These are phyloP conservation scores for Nymphaea thermarum DNA, from an alignment of 164 flowering plant genomes.

Conservation along the genomic window DNA sequence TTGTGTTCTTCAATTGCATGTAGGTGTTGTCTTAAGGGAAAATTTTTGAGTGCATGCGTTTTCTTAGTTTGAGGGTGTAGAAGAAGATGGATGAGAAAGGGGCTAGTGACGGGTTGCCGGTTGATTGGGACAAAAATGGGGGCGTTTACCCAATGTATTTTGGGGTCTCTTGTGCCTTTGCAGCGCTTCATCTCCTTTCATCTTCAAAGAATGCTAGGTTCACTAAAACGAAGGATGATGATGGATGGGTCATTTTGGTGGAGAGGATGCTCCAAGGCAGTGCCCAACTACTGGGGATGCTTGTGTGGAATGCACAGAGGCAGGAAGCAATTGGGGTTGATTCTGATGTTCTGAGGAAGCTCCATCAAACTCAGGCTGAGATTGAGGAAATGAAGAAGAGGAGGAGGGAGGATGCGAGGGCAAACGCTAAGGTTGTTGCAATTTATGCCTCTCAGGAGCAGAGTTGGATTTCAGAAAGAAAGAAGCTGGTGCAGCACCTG, in stretches of 20 bases:
- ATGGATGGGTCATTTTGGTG: slow-evolving; percentile 25
- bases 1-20: not conserved
- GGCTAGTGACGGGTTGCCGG: not conserved
- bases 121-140: slow-evolving; percentile 21
- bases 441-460: slow-evolving; percentile 82
- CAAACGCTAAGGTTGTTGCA: slow-evolving; percentile 83
- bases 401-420: slow-evolving; percentile 81
- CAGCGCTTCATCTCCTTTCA: slow-evolving; percentile 42
- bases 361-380: slow-evolving; percentile 44
- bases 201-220: slow-evolving; percentile 8
- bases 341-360: slow-evolving; percentile 32
- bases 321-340: slow-evolving; percentile 19
- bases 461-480: slow-evolving; percentile 65
- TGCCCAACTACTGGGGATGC: slow-evolving; percentile 64
- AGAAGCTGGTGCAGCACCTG: slow-evolving; percentile 51
- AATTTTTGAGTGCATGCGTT: not conserved
- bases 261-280: slow-evolving; percentile 65
- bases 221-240: slow-evolving; percentile 16
- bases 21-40: not conserved
- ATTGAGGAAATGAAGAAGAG: slow-evolving; percentile 46
- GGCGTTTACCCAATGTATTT: slow-evolving; percentile 56
- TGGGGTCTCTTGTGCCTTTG: slow-evolving; percentile 77
- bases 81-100: not conserved
- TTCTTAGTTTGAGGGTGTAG: not conserved
- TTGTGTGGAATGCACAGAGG: slow-evolving; percentile 55